Evolutionary conservation across 2,329 filamentous ascomycete genomes (phyloP).

Genomic region (Diaporthe sp.): DNA sequence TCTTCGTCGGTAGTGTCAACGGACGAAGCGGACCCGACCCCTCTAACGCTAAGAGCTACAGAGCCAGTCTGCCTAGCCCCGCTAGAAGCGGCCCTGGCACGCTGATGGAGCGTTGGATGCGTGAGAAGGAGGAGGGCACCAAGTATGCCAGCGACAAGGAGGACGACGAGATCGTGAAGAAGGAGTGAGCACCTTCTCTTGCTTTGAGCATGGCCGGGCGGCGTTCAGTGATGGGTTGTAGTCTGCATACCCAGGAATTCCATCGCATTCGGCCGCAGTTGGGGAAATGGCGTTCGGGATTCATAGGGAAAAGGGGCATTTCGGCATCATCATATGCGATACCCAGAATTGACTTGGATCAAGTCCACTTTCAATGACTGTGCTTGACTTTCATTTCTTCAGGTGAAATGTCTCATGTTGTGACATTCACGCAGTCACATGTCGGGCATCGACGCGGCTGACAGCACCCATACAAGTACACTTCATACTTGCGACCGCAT

Average conservation of each 20-base stretch:
- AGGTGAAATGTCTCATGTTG: not conserved
- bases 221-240: constrained; percentile 7
- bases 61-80: constrained; percentile 46
- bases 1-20: constrained; percentile 59
- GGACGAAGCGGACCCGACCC: constrained; percentile 49
- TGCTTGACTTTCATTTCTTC: not conserved
- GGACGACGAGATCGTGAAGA: constrained; percentile 20
- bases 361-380: not conserved
- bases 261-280: constrained; percentile 12
- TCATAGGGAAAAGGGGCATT: not conserved
- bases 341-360: constrained; percentile 28
- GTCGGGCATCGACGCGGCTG: constrained; percentile 12
- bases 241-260: constrained; percentile 1
- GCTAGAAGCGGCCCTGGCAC: constrained; percentile 48
- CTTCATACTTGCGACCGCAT: not conserved
- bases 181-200: constrained; percentile 7
- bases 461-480: not conserved
- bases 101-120: constrained; percentile 48
- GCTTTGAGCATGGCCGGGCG: not conserved
- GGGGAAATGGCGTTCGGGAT: constrained; percentile 27
- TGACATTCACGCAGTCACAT: not conserved
- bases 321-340: constrained; percentile 34
- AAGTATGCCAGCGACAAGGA: constrained; percentile 39
- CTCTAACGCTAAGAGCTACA: constrained; percentile 48
- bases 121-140: constrained; percentile 36